These are phyloP conservation scores for Apiospora pterosperma DNA, from an alignment of 2,329 filamentous ascomycete genomes.

Conservation along the genomic window DNA sequence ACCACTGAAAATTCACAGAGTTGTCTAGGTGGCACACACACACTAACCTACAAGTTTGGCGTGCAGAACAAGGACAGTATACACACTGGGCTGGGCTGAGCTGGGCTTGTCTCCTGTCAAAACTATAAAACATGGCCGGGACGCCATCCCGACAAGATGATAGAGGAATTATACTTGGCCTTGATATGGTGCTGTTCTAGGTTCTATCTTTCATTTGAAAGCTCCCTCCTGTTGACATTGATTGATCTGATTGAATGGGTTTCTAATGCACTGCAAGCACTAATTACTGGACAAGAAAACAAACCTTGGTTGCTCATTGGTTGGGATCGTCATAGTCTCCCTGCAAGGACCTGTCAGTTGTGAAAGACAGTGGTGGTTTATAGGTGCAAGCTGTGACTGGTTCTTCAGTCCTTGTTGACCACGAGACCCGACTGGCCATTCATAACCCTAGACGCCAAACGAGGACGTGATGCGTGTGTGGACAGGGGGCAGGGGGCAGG, in stretches of 20 bases:
- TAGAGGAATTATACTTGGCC: background rate
- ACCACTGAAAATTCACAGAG: background rate
- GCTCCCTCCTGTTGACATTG: background rate
- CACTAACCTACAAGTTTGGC: background rate
- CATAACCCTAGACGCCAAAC: background rate
- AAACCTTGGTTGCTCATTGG: background rate
- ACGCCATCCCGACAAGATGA: slow-evolving; percentile 1
- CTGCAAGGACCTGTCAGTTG: background rate
- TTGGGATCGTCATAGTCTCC: background rate
- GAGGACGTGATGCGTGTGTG: background rate
- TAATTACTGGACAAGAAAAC: background rate
- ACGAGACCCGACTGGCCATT: background rate
- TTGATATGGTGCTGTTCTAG: background rate
- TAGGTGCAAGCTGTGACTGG: background rate
- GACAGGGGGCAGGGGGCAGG: background rate
- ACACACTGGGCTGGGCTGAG: background rate
- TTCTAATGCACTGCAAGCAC: background rate
- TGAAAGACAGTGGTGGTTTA: background rate
- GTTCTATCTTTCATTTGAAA: background rate
- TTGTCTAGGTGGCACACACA: background rate
- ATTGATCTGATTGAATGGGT: background rate
- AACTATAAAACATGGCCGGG: background rate
- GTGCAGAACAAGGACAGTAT: background rate
- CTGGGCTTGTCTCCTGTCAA: background rate
- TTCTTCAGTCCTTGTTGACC: background rate